Base-by-base conservation (phyloP, 169 alveolate species). In the Ichthyophthirius multifiliis region DNA sequence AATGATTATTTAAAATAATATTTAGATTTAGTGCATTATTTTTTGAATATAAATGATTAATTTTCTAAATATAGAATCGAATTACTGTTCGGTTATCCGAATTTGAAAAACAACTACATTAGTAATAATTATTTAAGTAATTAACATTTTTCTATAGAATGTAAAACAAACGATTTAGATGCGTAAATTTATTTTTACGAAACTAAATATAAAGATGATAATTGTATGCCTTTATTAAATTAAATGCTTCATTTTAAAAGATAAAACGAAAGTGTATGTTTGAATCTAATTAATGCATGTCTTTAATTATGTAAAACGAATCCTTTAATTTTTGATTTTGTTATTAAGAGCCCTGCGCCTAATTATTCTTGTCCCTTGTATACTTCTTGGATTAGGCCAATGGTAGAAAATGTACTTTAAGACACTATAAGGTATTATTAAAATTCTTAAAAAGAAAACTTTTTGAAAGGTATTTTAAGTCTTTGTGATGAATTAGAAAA, bases 61-160 rank as follows among this genome's bases (percentile, higher is more conserved):
- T 43, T 31, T 15, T 45, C 20, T 15, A 12, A 41, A 9, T 27
- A 32, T 9, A 43, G 87, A 18, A 48, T 82, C n/a, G 87, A 82
- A 32, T 82, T 82, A 67, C 35, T 82, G 2, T 18, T 82, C 32
- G 87, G 87, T 20, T 55, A 55, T 55, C 43, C 27, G 13, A 55
- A 55, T 55, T 27, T 41, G 7, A 15, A 55, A 39, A 10, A 0
- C 23, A 27, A 55, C 1, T n/a, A 55, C 31, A 12, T 55, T 55
- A 5, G 5, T 45, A 18, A 45, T 6, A n/a, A n/a, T 0, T 15
- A 5, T 0, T 27, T 0, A 20, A 27, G 12, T 55, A 20, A 13
- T 46, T 4, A 13, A 46, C 16, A 10, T 3, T 3, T n/a, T 18
- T 46, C 43, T 55, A 55, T 7, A 39, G 31, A 55, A 55, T 55